These are phyloP conservation scores for Sphagnum tenellum DNA, from an alignment of 225 moss, liverwort and hornwort genomes.

Conservation along the genomic window DNA sequence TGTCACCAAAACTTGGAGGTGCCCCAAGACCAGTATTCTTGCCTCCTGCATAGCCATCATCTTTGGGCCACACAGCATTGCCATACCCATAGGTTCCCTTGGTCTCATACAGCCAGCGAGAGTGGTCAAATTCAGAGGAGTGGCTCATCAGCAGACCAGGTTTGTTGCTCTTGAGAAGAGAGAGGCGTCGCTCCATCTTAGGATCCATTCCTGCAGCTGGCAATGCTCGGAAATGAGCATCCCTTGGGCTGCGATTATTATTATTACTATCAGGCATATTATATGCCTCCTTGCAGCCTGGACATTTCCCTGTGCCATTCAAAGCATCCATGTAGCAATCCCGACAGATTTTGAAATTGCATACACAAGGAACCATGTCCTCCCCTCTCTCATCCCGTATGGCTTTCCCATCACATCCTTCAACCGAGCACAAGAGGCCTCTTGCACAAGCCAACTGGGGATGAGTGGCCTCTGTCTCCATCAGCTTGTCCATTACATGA, in stretches of 20 bases:
- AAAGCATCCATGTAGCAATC: conserved; percentile 86
- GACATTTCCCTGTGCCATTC: conserved; percentile 41
- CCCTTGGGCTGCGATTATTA: conserved; percentile 1
- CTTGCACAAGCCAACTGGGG: conserved; percentile 64
- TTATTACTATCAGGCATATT: conserved; percentile 22
- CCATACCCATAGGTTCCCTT: conserved; percentile 49
- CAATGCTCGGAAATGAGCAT: conserved; percentile 29
- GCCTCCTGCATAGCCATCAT: conserved; percentile 26
- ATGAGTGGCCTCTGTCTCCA: conserved; percentile 40
- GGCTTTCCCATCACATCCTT: conserved; percentile 69
- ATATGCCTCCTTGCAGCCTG: conserved; percentile 86
- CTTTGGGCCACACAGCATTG: conserved; percentile 49
- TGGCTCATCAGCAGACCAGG: conserved; percentile 53
- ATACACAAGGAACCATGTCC: conserved; percentile 71
- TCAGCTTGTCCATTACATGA: conserved; percentile 91
- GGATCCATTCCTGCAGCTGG: conserved; percentile 28
- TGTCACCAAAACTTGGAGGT: conserved; percentile 33
- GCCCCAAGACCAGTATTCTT: conserved; percentile 9
- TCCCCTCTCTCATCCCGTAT: conserved; percentile 81
- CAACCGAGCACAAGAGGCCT: conserved; percentile 38
- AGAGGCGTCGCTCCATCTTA: conserved; percentile 66
- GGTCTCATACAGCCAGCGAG: conserved; percentile 42
- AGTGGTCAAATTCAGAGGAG: conserved; percentile 69
- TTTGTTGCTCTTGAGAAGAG: conserved; percentile 50
- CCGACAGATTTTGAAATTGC: conserved; percentile 69